These are phyloP conservation scores for Cydonia oblonga DNA, from an alignment of 331 rosid species.

Conservation along the genomic window DNA sequence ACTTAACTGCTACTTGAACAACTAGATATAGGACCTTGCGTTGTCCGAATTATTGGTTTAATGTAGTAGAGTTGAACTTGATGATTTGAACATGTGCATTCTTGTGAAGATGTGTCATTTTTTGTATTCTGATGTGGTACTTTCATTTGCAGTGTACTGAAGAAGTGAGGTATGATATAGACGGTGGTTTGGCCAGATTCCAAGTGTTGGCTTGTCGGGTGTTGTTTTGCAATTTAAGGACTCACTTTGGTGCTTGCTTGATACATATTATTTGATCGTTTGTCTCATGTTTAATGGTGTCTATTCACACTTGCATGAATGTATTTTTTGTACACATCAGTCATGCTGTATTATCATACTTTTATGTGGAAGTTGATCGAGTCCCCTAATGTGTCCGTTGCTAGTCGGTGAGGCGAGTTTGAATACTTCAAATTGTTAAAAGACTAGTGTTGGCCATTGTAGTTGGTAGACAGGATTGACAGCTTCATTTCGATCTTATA, in stretches of 20 bases:
- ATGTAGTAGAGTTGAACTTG: not conserved
- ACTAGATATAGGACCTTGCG: not conserved
- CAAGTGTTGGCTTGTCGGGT: constrained; percentile 7
- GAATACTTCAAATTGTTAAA: not conserved
- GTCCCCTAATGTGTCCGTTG: not conserved
- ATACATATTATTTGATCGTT: constrained; percentile 4
- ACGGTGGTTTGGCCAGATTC: constrained; percentile 6
- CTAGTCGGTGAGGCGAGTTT: not conserved
- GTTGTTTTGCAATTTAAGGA: constrained; percentile 3
- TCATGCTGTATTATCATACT: not conserved
- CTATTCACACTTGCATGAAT: not conserved
- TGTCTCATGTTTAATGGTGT: not conserved
- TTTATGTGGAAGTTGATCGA: not conserved
- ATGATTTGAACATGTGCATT: not conserved
- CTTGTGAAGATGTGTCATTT: not conserved
- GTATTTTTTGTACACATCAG: not conserved
- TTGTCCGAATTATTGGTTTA: not conserved
- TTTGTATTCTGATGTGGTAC: constrained; percentile 19
- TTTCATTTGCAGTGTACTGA: constrained; percentile 59
- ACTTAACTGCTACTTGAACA: not conserved
- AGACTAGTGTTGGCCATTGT: not conserved
- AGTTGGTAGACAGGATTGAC: not conserved
- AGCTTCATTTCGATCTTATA: not conserved
- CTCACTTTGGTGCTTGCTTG: not conserved
- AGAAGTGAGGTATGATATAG: constrained; percentile 42